Evolutionary conservation across 441 rosid species (phyloP).

Genomic region (Aquilaria agallochum): DNA sequence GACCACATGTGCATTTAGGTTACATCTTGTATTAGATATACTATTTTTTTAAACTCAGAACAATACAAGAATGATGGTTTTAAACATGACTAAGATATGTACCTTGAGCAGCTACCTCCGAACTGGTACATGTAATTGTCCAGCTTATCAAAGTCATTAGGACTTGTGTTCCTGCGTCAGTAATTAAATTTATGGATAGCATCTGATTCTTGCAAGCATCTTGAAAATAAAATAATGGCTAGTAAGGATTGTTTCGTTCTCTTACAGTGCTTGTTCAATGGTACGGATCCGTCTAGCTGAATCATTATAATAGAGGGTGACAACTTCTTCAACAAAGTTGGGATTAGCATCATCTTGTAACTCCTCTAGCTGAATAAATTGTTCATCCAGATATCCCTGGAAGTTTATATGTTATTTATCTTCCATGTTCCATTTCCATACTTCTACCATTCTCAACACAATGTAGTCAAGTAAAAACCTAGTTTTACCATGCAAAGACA

Average conservation of each 20-base stretch:
- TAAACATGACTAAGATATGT: not conserved
- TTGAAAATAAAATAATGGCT: not conserved
- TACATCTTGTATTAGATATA: too few relatives aligned
- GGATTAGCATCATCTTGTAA: constrained; percentile 64
- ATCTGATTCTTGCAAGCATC: not conserved
- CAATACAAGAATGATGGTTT: too few relatives aligned
- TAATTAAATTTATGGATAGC: not conserved
- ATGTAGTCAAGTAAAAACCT: too few relatives aligned
- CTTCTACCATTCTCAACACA: too few relatives aligned
- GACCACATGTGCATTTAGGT: too few relatives aligned
- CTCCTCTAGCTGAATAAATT: constrained; percentile 58
- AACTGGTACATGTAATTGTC: constrained; percentile 62
- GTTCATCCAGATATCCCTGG: constrained; percentile 66
- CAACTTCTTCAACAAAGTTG: constrained; percentile 59
- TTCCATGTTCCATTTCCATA: too few relatives aligned
- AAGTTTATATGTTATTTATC: not conserved
- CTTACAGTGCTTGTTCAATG: constrained; percentile 61
- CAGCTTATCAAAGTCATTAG: constrained; percentile 44
- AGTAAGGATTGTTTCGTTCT: not conserved
- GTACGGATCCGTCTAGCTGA: constrained; percentile 46
- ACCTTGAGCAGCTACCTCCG: constrained; percentile 71
- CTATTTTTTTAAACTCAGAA: too few relatives aligned
- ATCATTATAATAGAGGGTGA: constrained; percentile 40
- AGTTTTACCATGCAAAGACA: too few relatives aligned
- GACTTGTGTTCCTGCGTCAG: constrained; percentile 28